Percentiles rank a stretch among this genome's conserved stretches.
These are phyloP conservation scores for Leucosporidium creatinivorum DNA, from an alignment of 768 basidiomycete species.

Conservation along the genomic window DNA sequence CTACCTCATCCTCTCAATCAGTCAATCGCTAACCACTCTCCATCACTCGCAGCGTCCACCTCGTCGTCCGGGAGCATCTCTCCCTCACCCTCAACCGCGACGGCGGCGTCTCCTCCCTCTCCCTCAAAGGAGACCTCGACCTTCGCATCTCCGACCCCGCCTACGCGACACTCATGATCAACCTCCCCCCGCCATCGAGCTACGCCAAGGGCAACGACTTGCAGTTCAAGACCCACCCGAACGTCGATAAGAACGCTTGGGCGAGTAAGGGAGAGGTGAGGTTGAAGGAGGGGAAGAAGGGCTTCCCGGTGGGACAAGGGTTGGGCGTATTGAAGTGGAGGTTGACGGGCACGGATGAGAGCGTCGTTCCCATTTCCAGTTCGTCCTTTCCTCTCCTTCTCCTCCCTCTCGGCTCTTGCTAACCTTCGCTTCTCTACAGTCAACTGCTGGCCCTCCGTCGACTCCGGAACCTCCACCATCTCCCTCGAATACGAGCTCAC, in stretches of 20 bases:
- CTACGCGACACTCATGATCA: conserved; percentile 63
- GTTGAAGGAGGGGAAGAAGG: conserved; percentile 70
- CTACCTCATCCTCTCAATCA: conserved; percentile 4
- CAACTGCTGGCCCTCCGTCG: conserved; percentile 94
- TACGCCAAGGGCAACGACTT: conserved; percentile 55
- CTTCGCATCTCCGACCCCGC: conserved; percentile 71
- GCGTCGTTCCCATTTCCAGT: conserved; percentile 84
- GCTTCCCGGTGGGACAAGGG: conserved; percentile 77
- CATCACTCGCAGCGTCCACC: conserved; percentile 62
- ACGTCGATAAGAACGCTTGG: conserved; percentile 76
- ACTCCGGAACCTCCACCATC: conserved; percentile 86
- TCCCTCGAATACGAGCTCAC: conserved; percentile 97
- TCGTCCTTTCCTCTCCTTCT: conserved; percentile 42
- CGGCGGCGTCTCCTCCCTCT: conserved; percentile 81
- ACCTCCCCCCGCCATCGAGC: conserved; percentile 51
- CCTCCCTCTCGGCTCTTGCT: not conserved
- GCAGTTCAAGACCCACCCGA: conserved; percentile 96
- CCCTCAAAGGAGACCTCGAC: conserved; percentile 92
- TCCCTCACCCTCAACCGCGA: conserved; percentile 76
- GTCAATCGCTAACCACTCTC: not conserved
- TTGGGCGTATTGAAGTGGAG: conserved; percentile 89
- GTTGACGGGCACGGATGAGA: conserved; percentile 83
- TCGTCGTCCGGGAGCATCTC: conserved; percentile 74
- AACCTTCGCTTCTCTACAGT: conserved; percentile 48
- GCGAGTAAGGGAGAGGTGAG: conserved; percentile 62